phyloP scores from a whole-genome alignment of 129 eudicot species.

The Pittosporum tobira region DNA sequence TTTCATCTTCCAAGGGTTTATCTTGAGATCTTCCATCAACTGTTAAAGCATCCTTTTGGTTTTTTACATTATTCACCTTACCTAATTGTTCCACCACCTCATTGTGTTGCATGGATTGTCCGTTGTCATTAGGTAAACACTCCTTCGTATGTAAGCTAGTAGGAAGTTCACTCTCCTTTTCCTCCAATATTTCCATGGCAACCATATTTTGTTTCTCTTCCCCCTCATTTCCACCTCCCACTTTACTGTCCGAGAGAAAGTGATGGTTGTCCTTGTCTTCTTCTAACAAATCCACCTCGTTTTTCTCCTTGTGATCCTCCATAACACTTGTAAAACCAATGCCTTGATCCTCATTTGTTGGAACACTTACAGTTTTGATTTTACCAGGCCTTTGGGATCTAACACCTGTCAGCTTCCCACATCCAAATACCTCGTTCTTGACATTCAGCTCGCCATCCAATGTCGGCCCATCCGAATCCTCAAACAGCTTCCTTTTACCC shows the following conservation, averaged over 20 bases:
- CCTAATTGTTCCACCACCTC: conserved; percentile 20
- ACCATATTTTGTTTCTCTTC: conserved; percentile 22
- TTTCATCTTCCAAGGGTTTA: conserved; percentile 32
- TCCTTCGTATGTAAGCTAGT: conserved; percentile 27
- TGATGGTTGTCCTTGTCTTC: conserved; percentile 24
- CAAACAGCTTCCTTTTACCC: conserved; percentile 69
- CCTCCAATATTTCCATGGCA: conserved; percentile 21
- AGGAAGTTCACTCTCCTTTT: conserved; percentile 26
- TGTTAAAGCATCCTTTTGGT: conserved; percentile 17
- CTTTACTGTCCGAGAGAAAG: not conserved
- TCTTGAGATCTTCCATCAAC: conserved; percentile 19
- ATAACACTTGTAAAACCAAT: conserved; percentile 19
- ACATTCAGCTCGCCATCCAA: conserved; percentile 19
- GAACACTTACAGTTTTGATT: conserved; percentile 35
- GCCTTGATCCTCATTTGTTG: conserved; percentile 32
- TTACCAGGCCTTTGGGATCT: conserved; percentile 43
- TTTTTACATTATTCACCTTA: conserved; percentile 18
- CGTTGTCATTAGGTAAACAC: conserved; percentile 17
- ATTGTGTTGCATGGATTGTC: conserved; percentile 25
- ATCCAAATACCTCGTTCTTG: conserved; percentile 26
- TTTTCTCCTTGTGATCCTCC: conserved; percentile 34
- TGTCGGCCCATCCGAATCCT: conserved; percentile 28
- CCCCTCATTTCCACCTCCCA: conserved; percentile 14
- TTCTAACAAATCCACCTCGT: conserved; percentile 17
- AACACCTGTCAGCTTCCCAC: conserved; percentile 34